These are phyloP conservation scores for Coccomyxa subellipsoidea DNA, from an alignment of 163 green algal genomes.

Conservation along the genomic window DNA sequence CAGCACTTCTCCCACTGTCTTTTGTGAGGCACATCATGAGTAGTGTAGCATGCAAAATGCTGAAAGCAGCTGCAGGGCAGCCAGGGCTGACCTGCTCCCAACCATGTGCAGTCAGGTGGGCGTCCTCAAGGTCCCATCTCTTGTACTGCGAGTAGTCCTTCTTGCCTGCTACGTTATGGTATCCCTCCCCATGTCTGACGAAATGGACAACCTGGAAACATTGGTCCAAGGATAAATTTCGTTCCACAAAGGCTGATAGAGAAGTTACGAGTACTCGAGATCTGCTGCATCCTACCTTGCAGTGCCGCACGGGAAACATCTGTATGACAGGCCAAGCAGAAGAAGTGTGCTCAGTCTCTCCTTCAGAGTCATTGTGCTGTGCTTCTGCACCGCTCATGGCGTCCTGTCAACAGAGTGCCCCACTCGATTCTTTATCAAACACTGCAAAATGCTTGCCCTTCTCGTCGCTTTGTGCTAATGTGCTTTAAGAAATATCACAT, in stretches of 20 bases:
- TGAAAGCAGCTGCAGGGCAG: neutral
- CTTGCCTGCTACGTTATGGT: constrained; percentile 54
- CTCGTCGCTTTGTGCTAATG: too few species aligned
- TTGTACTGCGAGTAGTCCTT: constrained; percentile 45
- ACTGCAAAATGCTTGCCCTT: too few species aligned
- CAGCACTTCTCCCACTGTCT: neutral
- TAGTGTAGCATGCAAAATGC: neutral
- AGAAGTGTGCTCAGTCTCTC: neutral
- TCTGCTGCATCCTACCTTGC: neutral
- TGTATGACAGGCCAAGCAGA: neutral
- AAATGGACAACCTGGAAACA: constrained; percentile 48
- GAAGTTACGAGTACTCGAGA: too few species aligned
- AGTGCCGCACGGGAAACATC: constrained; percentile 3
- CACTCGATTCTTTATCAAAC: neutral
- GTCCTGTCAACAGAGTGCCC: neutral
- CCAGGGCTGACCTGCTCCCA: constrained; percentile 27
- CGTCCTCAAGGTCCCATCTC: constrained; percentile 44
- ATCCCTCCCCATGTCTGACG: constrained; percentile 58
- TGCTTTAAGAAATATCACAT: too few species aligned
- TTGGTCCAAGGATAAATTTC: neutral
- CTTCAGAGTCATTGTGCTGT: neutral
- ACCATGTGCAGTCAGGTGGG: constrained; percentile 55
- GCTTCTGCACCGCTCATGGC: neutral
- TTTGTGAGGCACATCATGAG: neutral
- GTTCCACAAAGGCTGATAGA: neutral